Percentiles rank a stretch among this genome's conserved stretches.
phyloP scores from a whole-genome alignment of 768 basidiomycete species.

The Trametes cubensis region DNA sequence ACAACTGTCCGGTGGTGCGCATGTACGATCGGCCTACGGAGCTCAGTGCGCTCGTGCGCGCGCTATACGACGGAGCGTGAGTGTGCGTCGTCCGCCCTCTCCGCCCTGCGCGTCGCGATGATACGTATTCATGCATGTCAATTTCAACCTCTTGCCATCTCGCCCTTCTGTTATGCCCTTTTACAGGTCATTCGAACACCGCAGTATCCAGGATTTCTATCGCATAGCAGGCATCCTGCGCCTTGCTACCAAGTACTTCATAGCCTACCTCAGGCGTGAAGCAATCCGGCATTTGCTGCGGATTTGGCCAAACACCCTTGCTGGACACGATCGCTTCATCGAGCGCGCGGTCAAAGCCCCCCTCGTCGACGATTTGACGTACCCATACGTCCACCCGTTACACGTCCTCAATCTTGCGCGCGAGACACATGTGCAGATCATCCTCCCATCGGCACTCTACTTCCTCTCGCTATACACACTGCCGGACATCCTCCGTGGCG shows the following conservation, averaged over 20 bases:
- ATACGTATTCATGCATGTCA: background rate
- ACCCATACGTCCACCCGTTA: slow-evolving; percentile 60
- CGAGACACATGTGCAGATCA: slow-evolving; percentile 48
- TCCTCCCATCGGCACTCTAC: slow-evolving; percentile 56
- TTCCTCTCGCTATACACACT: slow-evolving; percentile 62
- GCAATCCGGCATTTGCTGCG: slow-evolving; percentile 50
- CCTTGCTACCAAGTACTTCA: slow-evolving; percentile 62
- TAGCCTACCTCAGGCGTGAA: slow-evolving; percentile 52
- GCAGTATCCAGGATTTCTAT: slow-evolving; percentile 53
- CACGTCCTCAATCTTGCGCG: slow-evolving; percentile 59
- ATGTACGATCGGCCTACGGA: slow-evolving; percentile 57
- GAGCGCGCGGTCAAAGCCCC: slow-evolving; percentile 48
- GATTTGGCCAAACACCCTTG: slow-evolving; percentile 57
- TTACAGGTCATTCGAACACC: slow-evolving; percentile 39
- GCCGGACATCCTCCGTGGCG: slow-evolving; percentile 47
- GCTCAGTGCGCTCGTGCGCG: slow-evolving; percentile 52
- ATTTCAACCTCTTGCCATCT: background rate
- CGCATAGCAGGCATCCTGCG: slow-evolving; percentile 60
- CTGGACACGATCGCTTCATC: slow-evolving; percentile 60
- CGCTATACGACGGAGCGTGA: slow-evolving; percentile 60
- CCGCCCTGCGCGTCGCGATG: slow-evolving; percentile 1
- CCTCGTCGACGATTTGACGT: slow-evolving; percentile 47
- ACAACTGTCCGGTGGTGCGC: slow-evolving; percentile 52
- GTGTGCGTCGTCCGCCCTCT: slow-evolving; percentile 30
- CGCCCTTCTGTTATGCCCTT: background rate